These are phyloP conservation scores for Inga oerstediana DNA, from an alignment of 306 rosid species.

Conservation along the genomic window DNA sequence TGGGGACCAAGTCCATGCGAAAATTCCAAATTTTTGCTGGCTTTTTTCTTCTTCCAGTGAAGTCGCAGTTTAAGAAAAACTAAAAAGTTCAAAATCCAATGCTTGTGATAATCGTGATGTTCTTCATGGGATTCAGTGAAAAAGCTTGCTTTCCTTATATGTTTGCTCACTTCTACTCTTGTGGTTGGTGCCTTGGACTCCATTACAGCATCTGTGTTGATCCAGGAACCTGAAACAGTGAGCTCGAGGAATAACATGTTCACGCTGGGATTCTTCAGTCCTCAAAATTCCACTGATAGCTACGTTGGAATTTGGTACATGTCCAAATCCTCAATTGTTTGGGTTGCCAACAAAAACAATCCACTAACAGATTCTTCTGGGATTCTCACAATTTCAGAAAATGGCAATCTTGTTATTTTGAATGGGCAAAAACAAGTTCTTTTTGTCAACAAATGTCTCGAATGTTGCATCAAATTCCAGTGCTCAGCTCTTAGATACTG, in stretches of 20 bases:
- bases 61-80: too few relatives aligned
- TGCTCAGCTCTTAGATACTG: slow-evolving; percentile 25
- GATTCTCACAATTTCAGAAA: background rate
- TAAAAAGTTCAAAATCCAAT: too few relatives aligned
- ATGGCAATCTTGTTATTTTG: slow-evolving; percentile 32
- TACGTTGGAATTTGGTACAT: slow-evolving; percentile 30
- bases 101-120: background rate
- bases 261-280: slow-evolving; percentile 10
- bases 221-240: background rate
- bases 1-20: too few relatives aligned
- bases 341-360: background rate
- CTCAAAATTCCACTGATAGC: background rate
- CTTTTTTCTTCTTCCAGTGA: too few relatives aligned
- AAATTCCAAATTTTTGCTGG: too few relatives aligned
- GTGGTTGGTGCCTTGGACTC: background rate
- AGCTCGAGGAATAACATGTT: background rate
- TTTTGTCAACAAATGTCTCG: slow-evolving; percentile 41
- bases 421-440: slow-evolving; percentile 29
- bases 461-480: slow-evolving; percentile 4
- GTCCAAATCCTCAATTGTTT: background rate
- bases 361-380: background rate
- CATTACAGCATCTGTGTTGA: background rate
- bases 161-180: background rate
- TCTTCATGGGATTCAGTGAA: too few relatives aligned
- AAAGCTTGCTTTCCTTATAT: background rate